Percentiles rank a stretch among this genome's conserved stretches.
Conservation (phyloP, 768 basidiomycete genomes). For the Lentinula guzmanii region DNA sequence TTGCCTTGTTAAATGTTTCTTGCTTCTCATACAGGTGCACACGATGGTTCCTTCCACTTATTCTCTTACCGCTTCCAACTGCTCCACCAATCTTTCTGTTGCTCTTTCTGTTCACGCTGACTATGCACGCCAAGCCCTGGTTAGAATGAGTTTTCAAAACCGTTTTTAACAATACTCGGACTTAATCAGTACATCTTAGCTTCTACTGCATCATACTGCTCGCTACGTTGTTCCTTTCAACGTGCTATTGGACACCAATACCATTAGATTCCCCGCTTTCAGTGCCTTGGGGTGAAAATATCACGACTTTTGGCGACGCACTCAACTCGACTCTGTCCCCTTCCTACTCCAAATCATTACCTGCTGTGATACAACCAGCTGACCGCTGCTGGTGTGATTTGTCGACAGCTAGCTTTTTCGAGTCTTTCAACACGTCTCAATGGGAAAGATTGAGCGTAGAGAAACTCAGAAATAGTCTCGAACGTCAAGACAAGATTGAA, state of each 20-base stretch:
- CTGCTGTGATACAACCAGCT: slow-evolving; percentile 54
- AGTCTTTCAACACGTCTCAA: slow-evolving; percentile 67
- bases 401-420: slow-evolving; percentile 56
- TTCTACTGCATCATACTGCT: slow-evolving; percentile 86
- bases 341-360: slow-evolving; percentile 36
- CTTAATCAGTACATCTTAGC: slow-evolving; percentile 27
- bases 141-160: slow-evolving; percentile 27
- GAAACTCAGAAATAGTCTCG: slow-evolving; percentile 34
- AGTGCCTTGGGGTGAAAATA: slow-evolving; percentile 59
- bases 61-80: slow-evolving; percentile 72
- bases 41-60: slow-evolving; percentile 76
- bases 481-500: slow-evolving; percentile 23
- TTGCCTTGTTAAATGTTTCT: not conserved
- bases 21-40: slow-evolving; percentile 56
- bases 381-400: slow-evolving; percentile 90
- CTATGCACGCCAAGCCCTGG: slow-evolving; percentile 83
- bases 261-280: slow-evolving; percentile 58
- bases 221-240: slow-evolving; percentile 76
- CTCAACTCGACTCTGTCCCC: slow-evolving; percentile 41
- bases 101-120: slow-evolving; percentile 70
- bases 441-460: slow-evolving; percentile 71
- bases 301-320: slow-evolving; percentile 70
- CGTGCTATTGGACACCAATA: slow-evolving; percentile 88
- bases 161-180: not conserved
- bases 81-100: slow-evolving; percentile 77